phyloP scores from a whole-genome alignment of 2,329 filamentous ascomycete species.

The Allantophomopsis lycopodina region DNA sequence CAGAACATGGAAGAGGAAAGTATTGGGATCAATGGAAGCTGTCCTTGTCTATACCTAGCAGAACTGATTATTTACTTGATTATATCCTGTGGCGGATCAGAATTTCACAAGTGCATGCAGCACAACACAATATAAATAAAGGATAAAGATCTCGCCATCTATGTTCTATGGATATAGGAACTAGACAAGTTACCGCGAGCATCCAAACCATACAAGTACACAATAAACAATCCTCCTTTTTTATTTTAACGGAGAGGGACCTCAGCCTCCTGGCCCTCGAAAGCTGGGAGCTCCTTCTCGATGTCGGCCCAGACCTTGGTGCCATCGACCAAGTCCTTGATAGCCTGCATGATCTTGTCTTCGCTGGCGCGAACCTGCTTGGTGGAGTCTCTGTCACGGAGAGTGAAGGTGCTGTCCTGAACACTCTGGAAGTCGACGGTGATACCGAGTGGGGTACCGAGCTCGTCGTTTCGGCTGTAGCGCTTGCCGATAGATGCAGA shows the following conservation, averaged over 20 bases:
- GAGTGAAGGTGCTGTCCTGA: slow-evolving; percentile 73
- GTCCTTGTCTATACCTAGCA: no score
- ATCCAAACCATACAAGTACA: no score
- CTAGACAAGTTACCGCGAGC: no score
- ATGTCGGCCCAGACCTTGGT: slow-evolving; percentile 54
- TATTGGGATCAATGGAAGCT: no score
- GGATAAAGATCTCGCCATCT: no score
- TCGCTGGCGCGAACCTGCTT: slow-evolving; percentile 78
- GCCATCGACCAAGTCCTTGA: slow-evolving; percentile 34
- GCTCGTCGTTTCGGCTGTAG: slow-evolving; percentile 88
- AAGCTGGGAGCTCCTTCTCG: slow-evolving; percentile 65
- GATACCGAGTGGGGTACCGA: slow-evolving; percentile 86
- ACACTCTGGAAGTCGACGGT: slow-evolving; percentile 94
- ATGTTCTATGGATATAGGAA: no score
- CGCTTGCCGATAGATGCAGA: slow-evolving; percentile 89
- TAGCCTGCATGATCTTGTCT: slow-evolving; percentile 64
- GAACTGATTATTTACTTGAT: no score
- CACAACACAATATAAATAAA: no score
- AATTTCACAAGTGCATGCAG: no score
- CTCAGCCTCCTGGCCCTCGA: slow-evolving; percentile 61
- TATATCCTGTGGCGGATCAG: no score
- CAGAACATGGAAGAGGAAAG: no score
- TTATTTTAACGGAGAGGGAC: slow-evolving; percentile 11
- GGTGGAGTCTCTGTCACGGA: slow-evolving; percentile 82
- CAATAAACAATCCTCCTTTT: not conserved